Conservation (phyloP, 148 eudicot genomes). For the Pharnaceum exiguum region DNA sequence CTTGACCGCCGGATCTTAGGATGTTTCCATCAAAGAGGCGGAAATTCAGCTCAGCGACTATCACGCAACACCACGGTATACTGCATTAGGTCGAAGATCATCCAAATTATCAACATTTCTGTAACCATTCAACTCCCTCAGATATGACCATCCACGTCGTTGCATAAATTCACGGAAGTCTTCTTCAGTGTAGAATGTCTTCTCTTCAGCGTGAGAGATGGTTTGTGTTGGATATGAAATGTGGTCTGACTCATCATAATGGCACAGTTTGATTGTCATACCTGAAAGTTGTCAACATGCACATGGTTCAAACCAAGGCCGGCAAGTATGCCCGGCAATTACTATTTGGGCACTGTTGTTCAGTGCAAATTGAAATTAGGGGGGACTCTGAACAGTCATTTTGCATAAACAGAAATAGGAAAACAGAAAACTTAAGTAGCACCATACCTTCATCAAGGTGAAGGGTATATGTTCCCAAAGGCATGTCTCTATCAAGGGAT, state of each 20-base stretch:
- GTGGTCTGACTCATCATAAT: conserved; percentile 59
- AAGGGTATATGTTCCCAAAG: conserved; percentile 61
- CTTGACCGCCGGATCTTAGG: no score
- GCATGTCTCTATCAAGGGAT: conserved; percentile 80
- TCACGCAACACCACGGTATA: conserved; percentile 65
- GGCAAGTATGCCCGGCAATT: no score
- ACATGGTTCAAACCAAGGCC: no score
- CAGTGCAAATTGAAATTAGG: no score
- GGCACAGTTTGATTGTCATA: conserved; percentile 58
- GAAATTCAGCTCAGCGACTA: neutral
- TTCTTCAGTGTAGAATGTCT: conserved; percentile 69
- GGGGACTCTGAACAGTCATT: no score
- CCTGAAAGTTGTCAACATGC: no score
- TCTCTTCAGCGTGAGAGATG: conserved; percentile 62
- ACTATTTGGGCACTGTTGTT: no score
- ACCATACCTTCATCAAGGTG: conserved; percentile 81
- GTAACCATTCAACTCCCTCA: conserved; percentile 59
- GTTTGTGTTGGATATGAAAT: conserved; percentile 42
- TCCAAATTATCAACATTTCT: conserved; percentile 54
- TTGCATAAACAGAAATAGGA: neutral
- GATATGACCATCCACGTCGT: conserved; percentile 66
- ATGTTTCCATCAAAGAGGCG: neutral
- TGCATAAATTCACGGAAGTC: conserved; percentile 75
- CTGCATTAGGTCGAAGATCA: conserved; percentile 64
- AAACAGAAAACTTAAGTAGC: neutral